A percentile compares a stretch with the other conserved stretches of the same genome.
These are phyloP conservation scores for Naematelia encephala DNA, from an alignment of 768 basidiomycete species.

Conservation along the genomic window DNA sequence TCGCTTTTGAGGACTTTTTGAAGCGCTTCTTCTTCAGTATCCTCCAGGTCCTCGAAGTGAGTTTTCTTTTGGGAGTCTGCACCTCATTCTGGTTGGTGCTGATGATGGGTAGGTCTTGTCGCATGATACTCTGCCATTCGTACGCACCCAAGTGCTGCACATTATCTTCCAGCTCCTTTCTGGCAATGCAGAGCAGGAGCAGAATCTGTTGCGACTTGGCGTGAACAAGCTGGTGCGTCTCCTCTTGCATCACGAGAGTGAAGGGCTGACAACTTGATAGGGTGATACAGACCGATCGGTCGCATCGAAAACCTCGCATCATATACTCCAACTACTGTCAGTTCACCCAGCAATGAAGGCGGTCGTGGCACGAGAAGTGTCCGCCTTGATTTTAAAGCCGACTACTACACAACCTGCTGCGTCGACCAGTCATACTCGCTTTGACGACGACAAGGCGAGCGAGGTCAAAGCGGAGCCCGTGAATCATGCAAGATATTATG, in stretches of 20 bases:
- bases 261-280: conserved; percentile 51
- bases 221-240: conserved; percentile 83
- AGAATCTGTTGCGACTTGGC: conserved; percentile 84
- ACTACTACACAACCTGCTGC: conserved; percentile 39
- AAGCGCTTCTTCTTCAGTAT: conserved; percentile 95
- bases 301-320: conserved; percentile 84
- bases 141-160: conserved; percentile 76
- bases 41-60: conserved; percentile 82
- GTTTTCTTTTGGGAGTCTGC: conserved; percentile 17
- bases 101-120: conserved; percentile 63
- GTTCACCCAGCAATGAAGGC: conserved; percentile 88
- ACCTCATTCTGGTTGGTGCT: background rate
- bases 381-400: conserved; percentile 70
- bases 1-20: conserved; percentile 96
- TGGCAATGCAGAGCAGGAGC: conserved; percentile 94
- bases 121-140: conserved; percentile 79
- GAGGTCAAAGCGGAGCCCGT: conserved; percentile 32
- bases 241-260: background rate
- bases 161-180: conserved; percentile 75
- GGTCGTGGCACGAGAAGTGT: conserved; percentile 82
- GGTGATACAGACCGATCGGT: conserved; percentile 85
- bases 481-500: conserved; percentile 82
- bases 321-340: conserved; percentile 84
- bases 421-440: conserved; percentile 50
- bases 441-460: conserved; percentile 52